Conservation (phyloP, 2,329 filamentous ascomycete species). For the Xylaria sp. region DNA sequence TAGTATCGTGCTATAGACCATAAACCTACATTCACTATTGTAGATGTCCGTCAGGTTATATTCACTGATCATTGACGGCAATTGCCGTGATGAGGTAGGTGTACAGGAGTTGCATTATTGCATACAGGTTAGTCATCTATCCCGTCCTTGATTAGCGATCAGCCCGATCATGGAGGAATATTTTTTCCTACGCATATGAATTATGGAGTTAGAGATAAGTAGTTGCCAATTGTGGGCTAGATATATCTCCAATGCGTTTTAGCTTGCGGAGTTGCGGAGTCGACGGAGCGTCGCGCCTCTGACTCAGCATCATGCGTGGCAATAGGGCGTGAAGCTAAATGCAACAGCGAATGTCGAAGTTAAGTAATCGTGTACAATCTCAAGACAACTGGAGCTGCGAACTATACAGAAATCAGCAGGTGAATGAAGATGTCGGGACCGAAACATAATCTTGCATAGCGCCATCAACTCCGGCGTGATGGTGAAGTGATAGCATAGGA, state of each 20-base stretch:
- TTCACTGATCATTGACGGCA: background rate
- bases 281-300: background rate
- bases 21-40: no score
- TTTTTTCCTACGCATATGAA: background rate
- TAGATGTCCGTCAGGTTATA: background rate
- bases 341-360: background rate
- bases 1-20: background rate
- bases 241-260: conserved; percentile 1
- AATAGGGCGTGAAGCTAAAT: background rate
- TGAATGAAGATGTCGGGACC: background rate
- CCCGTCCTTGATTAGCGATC: background rate
- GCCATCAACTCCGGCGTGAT: background rate
- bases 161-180: background rate
- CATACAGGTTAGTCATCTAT: background rate
- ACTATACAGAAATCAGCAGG: background rate
- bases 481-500: background rate
- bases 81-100: no score
- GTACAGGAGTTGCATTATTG: background rate
- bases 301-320: conserved; percentile 12
- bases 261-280: conserved; percentile 18
- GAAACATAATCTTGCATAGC: background rate
- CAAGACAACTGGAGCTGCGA: background rate
- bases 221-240: background rate
- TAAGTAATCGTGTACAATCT: background rate
- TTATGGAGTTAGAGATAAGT: background rate